A percentile compares a stretch with the other conserved stretches of the same genome.
Conservation (phyloP, 257 asterid species). For the Dorcoceras hygrometricum region DNA sequence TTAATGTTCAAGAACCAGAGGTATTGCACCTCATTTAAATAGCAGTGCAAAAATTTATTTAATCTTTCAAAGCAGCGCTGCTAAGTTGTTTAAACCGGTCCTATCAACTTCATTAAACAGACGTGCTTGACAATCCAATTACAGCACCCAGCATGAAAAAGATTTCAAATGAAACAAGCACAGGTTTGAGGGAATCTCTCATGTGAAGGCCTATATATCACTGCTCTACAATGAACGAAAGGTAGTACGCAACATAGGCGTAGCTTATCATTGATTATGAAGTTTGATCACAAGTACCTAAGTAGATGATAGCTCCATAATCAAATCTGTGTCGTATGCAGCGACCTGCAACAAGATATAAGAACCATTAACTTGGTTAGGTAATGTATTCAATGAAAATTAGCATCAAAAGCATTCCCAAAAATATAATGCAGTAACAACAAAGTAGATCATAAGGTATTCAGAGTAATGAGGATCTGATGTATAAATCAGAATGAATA, state of each 20-base stretch:
- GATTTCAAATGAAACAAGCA: constrained; percentile 5
- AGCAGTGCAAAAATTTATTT: too few species aligned
- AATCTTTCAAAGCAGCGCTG: too few species aligned
- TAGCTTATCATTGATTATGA: constrained; percentile 14
- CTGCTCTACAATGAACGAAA: constrained; percentile 5
- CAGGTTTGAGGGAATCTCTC: neutral
- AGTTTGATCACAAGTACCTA: constrained; percentile 55
- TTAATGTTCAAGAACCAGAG: too few species aligned
- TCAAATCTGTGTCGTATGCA: constrained; percentile 93
- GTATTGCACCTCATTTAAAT: too few species aligned
- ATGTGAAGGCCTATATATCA: neutral
- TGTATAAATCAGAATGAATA: neutral
- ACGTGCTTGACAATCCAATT: neutral
- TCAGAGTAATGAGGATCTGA: constrained; percentile 9
- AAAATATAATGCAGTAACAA: constrained; percentile 4
- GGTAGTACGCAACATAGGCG: constrained; percentile 9
- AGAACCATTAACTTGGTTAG: constrained; percentile 18
- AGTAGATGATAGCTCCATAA: constrained; percentile 88
- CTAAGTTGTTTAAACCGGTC: too few species aligned
- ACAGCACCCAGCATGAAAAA: neutral
- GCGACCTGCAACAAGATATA: constrained; percentile 61
- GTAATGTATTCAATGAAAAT: constrained; percentile 2
- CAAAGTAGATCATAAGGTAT: neutral
- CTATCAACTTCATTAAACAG: too few species aligned
- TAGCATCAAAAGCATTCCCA: neutral